Conservation (phyloP, 73 alveolate species). For the Paramecium sexaurelia region DNA sequence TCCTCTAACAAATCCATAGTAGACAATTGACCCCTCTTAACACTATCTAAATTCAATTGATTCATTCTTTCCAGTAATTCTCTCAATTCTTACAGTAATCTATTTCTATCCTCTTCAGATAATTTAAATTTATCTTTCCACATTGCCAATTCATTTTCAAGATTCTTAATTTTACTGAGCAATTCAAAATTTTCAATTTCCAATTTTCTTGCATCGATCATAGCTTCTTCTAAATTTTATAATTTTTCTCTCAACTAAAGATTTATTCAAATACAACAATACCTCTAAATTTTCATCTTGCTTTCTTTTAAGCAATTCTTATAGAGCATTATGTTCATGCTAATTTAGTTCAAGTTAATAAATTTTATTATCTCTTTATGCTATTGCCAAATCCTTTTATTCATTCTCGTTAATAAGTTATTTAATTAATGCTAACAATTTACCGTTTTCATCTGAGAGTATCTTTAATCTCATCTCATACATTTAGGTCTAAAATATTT, state of each 20-base stretch:
- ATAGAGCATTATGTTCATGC: background rate
- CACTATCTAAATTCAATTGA: background rate
- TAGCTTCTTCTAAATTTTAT: background rate
- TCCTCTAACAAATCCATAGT: conserved; percentile 6
- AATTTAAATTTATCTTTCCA: background rate
- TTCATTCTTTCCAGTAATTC: background rate
- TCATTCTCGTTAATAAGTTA: background rate
- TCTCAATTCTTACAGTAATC: conserved; percentile 2
- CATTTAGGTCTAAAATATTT: background rate
- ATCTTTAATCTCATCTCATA: background rate
- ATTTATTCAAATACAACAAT: background rate
- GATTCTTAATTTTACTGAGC: background rate
- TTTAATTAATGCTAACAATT: background rate
- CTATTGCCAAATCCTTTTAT: background rate
- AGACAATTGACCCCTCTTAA: background rate
- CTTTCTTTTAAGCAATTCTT: background rate
- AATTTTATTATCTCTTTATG: background rate
- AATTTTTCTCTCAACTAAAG: background rate
- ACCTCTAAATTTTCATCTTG: background rate
- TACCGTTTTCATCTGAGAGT: background rate
- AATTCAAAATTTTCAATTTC: conserved; percentile 10
- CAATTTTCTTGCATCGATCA: background rate
- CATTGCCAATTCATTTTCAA: conserved; percentile 1
- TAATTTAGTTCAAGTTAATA: background rate
- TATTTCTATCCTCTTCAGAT: background rate